A percentile compares a stretch with the other conserved stretches of the same genome.
These are phyloP conservation scores for Papiliotrema nemorosa DNA, from an alignment of 1,284 basidiomycete species.

Conservation along the genomic window DNA sequence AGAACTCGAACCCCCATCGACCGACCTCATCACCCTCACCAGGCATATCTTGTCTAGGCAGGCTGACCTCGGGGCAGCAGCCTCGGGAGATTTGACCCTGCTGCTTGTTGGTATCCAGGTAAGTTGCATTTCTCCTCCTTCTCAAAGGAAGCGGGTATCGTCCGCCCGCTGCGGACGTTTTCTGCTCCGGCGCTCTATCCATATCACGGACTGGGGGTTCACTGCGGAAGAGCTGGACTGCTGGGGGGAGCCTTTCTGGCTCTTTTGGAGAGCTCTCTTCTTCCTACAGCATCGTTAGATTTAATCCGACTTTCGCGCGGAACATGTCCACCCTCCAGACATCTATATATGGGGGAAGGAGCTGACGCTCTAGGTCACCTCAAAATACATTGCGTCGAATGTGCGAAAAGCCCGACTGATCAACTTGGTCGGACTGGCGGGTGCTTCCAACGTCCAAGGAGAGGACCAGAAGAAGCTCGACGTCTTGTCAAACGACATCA, in stretches of 20 bases:
- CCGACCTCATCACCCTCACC: constrained; percentile 87
- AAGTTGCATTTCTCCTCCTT: constrained; percentile 48
- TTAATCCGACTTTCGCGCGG: no score
- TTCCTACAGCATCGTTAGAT: no score
- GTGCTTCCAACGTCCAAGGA: constrained; percentile 93
- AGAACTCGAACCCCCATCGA: constrained; percentile 67
- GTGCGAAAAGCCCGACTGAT: constrained; percentile 95
- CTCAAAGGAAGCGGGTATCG: no score
- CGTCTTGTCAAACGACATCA: constrained; percentile 97
- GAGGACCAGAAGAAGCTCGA: constrained; percentile 99
- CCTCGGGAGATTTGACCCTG: constrained; percentile 91
- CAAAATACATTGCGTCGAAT: constrained; percentile 93
- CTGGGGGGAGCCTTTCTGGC: no score
- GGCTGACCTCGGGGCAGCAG: constrained; percentile 68
- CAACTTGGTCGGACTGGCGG: constrained; percentile 96
- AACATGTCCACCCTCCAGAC: no score
- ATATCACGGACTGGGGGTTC: no score
- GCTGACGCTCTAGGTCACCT: constrained; percentile 52
- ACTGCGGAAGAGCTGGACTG: no score
- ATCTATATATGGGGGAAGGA: no score
- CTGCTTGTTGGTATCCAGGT: constrained; percentile 94
- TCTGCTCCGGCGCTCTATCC: no score
- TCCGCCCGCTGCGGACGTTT: not conserved
- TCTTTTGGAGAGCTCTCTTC: no score
- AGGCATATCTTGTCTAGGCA: constrained; percentile 83